phyloP scores from a whole-genome alignment of 495 filamentous ascomycete species.

The Xylaria telfairii region DNA sequence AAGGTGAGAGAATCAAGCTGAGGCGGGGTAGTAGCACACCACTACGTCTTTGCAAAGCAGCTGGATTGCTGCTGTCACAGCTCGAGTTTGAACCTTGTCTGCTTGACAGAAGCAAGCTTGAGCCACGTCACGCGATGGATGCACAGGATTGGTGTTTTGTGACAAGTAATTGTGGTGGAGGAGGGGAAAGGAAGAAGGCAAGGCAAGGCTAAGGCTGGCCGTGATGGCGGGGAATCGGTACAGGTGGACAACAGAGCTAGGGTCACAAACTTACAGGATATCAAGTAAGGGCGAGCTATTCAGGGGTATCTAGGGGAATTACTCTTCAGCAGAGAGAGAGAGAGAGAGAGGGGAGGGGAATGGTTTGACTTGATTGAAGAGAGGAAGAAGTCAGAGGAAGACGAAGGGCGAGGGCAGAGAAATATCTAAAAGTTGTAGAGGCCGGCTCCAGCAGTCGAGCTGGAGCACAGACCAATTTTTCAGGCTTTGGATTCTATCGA shows the following conservation, averaged over 20 bases:
- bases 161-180: constrained; percentile 6
- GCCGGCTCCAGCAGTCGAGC: constrained; percentile 28
- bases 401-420: constrained; percentile 31
- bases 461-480: constrained; percentile 41
- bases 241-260: background rate
- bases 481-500: constrained; percentile 44
- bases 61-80: background rate
- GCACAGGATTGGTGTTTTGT: constrained; percentile 4
- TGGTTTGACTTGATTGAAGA: constrained; percentile 25
- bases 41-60: background rate
- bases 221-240: constrained; percentile 21
- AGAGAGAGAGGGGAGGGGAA: constrained; percentile 9
- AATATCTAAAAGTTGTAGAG: constrained; percentile 30
- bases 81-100: background rate
- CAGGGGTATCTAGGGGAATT: constrained; percentile 32
- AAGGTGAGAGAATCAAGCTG: constrained; percentile 3
- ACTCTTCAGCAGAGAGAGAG: constrained; percentile 22
- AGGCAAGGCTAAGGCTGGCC: constrained; percentile 29
- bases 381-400: constrained; percentile 22
- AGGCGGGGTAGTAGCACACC: background rate
- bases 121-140: background rate
- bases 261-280: constrained; percentile 33
- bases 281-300: constrained; percentile 19
- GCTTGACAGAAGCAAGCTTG: background rate
- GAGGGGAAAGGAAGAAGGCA: constrained; percentile 21